Evolutionary conservation across 2,329 filamentous ascomycete species (phyloP).

Genomic region (Aaosphaeria pasadenensis): DNA sequence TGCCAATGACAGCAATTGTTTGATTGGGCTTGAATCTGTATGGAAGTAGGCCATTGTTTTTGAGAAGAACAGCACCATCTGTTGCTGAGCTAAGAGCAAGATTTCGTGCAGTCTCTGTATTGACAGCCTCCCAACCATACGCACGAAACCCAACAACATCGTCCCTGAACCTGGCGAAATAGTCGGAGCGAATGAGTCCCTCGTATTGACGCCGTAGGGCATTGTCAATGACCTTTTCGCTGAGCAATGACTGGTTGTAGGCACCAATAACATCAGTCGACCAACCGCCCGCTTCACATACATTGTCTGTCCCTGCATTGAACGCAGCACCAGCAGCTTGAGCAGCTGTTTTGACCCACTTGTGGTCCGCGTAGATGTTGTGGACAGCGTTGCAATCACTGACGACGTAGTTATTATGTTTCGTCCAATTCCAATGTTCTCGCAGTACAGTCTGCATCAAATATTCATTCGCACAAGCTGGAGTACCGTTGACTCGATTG

Average conservation of each 20-base stretch:
- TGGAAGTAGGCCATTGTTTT: constrained; percentile 51
- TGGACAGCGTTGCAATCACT: constrained; percentile 64
- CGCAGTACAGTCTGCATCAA: constrained; percentile 62
- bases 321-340: constrained; percentile 22
- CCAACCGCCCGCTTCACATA: constrained; percentile 5
- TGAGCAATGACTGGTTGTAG: constrained; percentile 3
- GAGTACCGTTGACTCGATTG: constrained; percentile 63
- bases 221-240: constrained; percentile 43
- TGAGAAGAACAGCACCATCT: constrained; percentile 51
- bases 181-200: constrained; percentile 55
- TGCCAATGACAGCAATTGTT: constrained; percentile 57
- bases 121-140: constrained; percentile 39
- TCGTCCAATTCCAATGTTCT: constrained; percentile 63
- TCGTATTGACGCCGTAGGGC: constrained; percentile 55
- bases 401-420: constrained; percentile 60
- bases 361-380: constrained; percentile 50
- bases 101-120: constrained; percentile 51
- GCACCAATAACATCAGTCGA: constrained; percentile 5
- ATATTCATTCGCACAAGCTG: constrained; percentile 62
- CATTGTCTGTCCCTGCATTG: constrained; percentile 17
- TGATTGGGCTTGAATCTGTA: constrained; percentile 36
- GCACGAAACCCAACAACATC: constrained; percentile 1
- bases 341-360: constrained; percentile 11
- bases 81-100: constrained; percentile 55
- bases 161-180: constrained; percentile 38